These are phyloP conservation scores for Kwoniella shivajii DNA, from an alignment of 1,284 basidiomycete genomes.

Conservation along the genomic window DNA sequence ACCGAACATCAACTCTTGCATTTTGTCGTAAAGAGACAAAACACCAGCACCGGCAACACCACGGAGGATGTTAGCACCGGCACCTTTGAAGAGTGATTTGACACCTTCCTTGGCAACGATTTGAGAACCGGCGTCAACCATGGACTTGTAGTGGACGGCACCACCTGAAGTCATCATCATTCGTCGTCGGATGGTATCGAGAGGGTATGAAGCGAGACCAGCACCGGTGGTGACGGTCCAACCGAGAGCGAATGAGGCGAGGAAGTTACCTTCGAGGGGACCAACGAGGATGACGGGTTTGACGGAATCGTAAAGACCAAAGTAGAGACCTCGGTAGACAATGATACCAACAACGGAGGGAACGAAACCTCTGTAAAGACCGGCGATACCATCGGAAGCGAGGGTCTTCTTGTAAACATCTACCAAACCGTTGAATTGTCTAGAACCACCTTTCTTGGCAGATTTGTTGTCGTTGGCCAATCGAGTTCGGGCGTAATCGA, in stretches of 20 bases:
- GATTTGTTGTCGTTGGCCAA: constrained; percentile 96
- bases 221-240: constrained; percentile 64
- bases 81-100: constrained; percentile 64
- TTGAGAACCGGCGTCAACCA: constrained; percentile 66
- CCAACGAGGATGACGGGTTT: constrained; percentile 63
- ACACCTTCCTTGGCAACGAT: constrained; percentile 64
- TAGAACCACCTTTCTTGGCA: constrained; percentile 81
- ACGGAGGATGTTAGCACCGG: constrained; percentile 63
- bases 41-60: constrained; percentile 74
- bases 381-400: constrained; percentile 59
- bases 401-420: constrained; percentile 77
- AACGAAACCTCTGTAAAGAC: constrained; percentile 66
- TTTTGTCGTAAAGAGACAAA: constrained; percentile 69
- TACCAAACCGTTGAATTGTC: constrained; percentile 93
- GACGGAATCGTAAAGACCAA: constrained; percentile 60
- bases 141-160: constrained; percentile 59
- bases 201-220: constrained; percentile 65
- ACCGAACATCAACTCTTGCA: constrained; percentile 73
- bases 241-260: constrained; percentile 65
- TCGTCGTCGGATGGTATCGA: constrained; percentile 66
- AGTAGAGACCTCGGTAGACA: constrained; percentile 65
- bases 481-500: constrained; percentile 96
- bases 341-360: constrained; percentile 66
- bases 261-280: constrained; percentile 63
- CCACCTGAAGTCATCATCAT: constrained; percentile 75